Evolutionary conservation across 2,329 filamentous ascomycete genomes (phyloP).

Genomic region (Aspergillus sp.): DNA sequence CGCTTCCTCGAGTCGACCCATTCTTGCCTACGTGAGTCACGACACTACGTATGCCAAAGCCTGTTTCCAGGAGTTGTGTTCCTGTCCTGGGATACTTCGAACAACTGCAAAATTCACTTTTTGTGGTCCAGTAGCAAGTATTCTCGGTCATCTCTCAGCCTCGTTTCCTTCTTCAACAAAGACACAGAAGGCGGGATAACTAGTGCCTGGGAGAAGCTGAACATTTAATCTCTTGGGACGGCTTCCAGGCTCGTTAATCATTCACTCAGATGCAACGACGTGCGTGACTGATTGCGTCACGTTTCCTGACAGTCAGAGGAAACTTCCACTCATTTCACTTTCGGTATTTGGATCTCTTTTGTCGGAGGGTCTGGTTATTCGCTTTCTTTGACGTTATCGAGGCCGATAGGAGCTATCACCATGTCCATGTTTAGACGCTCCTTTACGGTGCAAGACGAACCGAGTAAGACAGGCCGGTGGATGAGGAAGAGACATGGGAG

Average conservation of each 20-base stretch:
- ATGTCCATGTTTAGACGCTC: slow-evolving; percentile 83
- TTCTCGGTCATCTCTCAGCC: too few relatives aligned
- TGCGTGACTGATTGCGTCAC: not conserved
- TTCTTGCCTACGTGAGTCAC: slow-evolving; percentile 22
- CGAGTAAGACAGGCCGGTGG: slow-evolving; percentile 65
- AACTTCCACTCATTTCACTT: slow-evolving; percentile 37
- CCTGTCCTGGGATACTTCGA: slow-evolving; percentile 13
- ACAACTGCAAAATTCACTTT: not conserved
- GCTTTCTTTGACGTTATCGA: slow-evolving; percentile 25
- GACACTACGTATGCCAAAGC: slow-evolving; percentile 42
- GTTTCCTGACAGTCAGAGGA: slow-evolving; percentile 20
- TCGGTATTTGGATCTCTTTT: slow-evolving; percentile 15
- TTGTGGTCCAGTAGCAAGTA: not conserved
- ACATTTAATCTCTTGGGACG: not conserved
- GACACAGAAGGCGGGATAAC: too few relatives aligned
- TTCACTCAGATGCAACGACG: slow-evolving; percentile 1
- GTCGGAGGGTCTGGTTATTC: slow-evolving; percentile 19
- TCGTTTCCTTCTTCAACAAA: too few relatives aligned
- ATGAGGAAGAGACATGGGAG: slow-evolving; percentile 24
- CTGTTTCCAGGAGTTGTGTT: slow-evolving; percentile 45
- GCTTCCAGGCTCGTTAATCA: slow-evolving; percentile 9
- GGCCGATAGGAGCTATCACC: slow-evolving; percentile 42
- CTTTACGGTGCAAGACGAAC: slow-evolving; percentile 75
- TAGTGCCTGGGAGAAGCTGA: too few relatives aligned
- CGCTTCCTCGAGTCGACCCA: slow-evolving; percentile 39